A percentile compares a stretch with the other conserved stretches of the same genome.
Conservation (phyloP, 306 rosid genomes). For the Medicago lupulina region DNA sequence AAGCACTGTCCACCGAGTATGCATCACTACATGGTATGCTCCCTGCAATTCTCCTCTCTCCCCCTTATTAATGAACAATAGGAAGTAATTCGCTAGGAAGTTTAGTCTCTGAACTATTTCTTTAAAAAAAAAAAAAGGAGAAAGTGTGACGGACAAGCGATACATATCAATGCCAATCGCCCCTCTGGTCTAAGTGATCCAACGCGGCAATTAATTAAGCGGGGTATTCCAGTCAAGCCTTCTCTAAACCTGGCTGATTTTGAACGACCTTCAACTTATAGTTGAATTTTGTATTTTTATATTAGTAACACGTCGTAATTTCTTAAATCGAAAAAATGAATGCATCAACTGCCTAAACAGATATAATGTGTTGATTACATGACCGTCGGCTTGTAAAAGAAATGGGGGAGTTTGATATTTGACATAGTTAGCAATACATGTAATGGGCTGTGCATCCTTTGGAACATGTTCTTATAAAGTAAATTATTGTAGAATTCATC, state of each 20-base stretch:
- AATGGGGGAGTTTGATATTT: slow-evolving; percentile 17
- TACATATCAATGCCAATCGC: neutral
- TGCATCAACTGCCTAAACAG: too few relatives aligned
- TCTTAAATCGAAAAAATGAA: neutral
- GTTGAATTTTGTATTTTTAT: slow-evolving; percentile 2
- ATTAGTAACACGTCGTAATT: neutral
- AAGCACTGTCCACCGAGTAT: slow-evolving; percentile 88
- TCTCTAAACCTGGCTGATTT: slow-evolving; percentile 15
- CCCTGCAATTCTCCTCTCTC: neutral
- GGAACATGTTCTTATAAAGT: neutral
- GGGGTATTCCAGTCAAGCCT: slow-evolving; percentile 8
- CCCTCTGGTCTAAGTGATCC: slow-evolving; percentile 17
- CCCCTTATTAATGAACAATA: slow-evolving; percentile 17
- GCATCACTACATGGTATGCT: slow-evolving; percentile 86
- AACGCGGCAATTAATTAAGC: neutral
- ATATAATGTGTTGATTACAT: too few relatives aligned
- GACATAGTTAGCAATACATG: neutral
- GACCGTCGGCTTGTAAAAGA: slow-evolving; percentile 5
- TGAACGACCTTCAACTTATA: neutral
- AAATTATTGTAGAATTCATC: neutral
- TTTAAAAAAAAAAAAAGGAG: neutral
- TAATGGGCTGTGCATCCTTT: slow-evolving; percentile 1
- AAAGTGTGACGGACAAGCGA: neutral
- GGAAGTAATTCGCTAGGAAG: neutral
- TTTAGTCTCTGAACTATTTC: slow-evolving; percentile 10